Base-by-base conservation (phyloP, 2,329 filamentous ascomycete genomes). In the Chlorencoelia australis region DNA sequence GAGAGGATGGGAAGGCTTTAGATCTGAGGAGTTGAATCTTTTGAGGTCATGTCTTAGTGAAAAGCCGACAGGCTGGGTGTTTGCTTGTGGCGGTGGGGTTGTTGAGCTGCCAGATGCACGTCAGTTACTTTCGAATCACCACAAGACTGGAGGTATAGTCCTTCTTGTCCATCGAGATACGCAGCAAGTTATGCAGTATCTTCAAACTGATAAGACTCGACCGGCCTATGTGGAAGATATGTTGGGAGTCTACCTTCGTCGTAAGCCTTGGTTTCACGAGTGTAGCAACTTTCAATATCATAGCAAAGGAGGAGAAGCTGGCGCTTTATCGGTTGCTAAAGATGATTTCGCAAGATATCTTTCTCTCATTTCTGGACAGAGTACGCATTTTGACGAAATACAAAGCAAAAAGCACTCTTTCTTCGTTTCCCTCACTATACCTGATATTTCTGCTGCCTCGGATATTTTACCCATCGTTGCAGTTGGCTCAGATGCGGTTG, bases 271-370 rank as follows among this genome's bases (percentile, higher is more conserved):
- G 78, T 96, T 86, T 60, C 71, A 84, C 39, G 76, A 89, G 57
- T 96, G 91, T 67, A 95, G 88, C 65, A 98, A 94, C 56, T 81
- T 86, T 51, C 78, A 93, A 50, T 96, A 94, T 64, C 83, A 89
- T 64, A 94, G 84, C 58, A 85, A 86, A 33, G 76, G 73, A 46
- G 46, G 44, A 24, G 47, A 52, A n/a, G 32, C 43, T 21, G 48
- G 53, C 8, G 52, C 48, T 19, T 40, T 57, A 17, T 52, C 52
- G 8, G 39, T 51, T 37, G 53, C 53, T 15, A 41, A 46, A 31
- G 64, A 75, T 31, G 82, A 89, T 53, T 91, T 94, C 51, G 66
- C 67, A 13, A 75, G 79, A 31, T 89, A 93, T 56, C 60, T 89
- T 32, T 68, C 69, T 25, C 67, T 80, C 21, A 75, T 89, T 40